These are phyloP conservation scores for Prunus padus DNA, from an alignment of 306 rosid species.

Conservation along the genomic window DNA sequence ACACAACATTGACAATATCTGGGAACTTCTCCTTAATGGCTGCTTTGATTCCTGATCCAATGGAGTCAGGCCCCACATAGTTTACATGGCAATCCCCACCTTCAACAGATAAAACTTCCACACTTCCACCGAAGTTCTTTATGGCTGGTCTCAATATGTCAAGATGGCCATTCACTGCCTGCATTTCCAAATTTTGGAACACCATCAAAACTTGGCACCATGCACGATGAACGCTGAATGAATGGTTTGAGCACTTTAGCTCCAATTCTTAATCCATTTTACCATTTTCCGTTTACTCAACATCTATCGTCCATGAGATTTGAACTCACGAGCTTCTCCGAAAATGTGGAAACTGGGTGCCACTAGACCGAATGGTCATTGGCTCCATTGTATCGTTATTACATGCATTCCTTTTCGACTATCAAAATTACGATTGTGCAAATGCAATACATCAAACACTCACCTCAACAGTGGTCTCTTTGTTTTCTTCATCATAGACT, in stretches of 20 bases:
- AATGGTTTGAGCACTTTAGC: no score
- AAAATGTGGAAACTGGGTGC: no score
- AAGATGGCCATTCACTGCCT: slow-evolving; percentile 85
- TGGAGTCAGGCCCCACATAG: slow-evolving; percentile 81
- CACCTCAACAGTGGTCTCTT: slow-evolving; percentile 64
- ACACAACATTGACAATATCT: slow-evolving; percentile 65
- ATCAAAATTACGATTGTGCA: background rate
- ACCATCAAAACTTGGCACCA: background rate
- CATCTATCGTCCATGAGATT: no score
- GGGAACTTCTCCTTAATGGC: slow-evolving; percentile 92
- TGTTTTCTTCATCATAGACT: slow-evolving; percentile 49
- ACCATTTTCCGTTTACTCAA: no score
- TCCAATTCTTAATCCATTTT: no score
- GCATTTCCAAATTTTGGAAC: slow-evolving; percentile 13
- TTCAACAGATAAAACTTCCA: slow-evolving; percentile 68
- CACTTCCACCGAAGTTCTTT: slow-evolving; percentile 85
- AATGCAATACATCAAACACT: slow-evolving; percentile 7
- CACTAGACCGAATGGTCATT: no score
- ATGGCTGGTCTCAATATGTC: slow-evolving; percentile 89
- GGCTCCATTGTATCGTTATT: background rate
- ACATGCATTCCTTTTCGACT: background rate
- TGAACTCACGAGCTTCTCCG: no score
- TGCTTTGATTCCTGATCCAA: slow-evolving; percentile 87
- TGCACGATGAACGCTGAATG: no score
- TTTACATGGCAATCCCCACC: slow-evolving; percentile 62